Evolutionary conservation across 805 yeast genomes (phyloP), one percentile per base, ranked within the genome.

Genomic region (Komagataella mondaviorum): DNA sequence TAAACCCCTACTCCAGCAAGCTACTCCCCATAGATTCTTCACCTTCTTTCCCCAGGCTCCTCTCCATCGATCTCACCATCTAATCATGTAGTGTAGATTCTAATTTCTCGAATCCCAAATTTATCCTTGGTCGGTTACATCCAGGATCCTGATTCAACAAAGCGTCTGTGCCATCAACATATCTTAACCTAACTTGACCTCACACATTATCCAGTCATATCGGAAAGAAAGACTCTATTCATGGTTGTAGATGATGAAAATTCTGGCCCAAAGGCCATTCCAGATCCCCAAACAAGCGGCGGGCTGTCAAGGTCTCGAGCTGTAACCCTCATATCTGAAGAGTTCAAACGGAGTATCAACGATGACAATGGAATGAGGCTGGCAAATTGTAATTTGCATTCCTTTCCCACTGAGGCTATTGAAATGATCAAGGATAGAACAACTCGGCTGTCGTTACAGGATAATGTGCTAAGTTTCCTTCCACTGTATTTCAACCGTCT

Each of bases 391-490:
- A 68, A 68, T 10, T 64, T 75, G 8, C 58, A 65, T 8, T 57
- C 65, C 1, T 52, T 77, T 1, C 70, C 78, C 0, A 51, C 53
- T 17, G 59, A 56, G 45, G 52, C 54, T 43, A 49, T 56, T 10
- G 59, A 56, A 45, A 30, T 55, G 49, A 55, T 56, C 45, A 60
- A 48, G 43, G 65, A 63, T 23, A 56, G 60, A 10, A 71, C 76
- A 4, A 77, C 75, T 52, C 73, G 80, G 57, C 65, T 84, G 7
- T 75, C 81, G 2, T 59, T 84, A 18, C 77, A 80, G 51, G 71
- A 70, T 51, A 84, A 83, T 60, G 62, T 65, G 24, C 60, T 84
- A 12, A 55, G 64, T 0, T 60, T 63, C 2, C 61, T 84, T 14
- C 86, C 88, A 0, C 58, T 63, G 1, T 70, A 68, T 48, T 72